These are phyloP conservation scores for Rhodotorula sp. DNA, from an alignment of 1,284 basidiomycete genomes.

Conservation along the genomic window DNA sequence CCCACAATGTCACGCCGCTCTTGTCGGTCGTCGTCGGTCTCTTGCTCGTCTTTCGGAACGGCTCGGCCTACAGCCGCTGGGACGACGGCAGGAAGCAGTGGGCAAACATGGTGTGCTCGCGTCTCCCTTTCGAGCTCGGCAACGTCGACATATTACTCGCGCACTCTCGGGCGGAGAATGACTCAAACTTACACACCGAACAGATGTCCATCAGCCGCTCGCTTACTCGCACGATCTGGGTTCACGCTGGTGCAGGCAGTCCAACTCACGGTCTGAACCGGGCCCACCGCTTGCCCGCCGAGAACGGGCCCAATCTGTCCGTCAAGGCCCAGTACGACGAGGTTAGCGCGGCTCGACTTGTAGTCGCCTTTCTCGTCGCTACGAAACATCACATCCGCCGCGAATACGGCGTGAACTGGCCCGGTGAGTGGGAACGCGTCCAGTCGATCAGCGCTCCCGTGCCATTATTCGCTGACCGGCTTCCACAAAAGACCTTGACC, in stretches of 20 bases:
- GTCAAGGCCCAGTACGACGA: constrained; percentile 39
- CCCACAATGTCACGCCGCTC: constrained; percentile 41
- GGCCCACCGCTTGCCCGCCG: not conserved
- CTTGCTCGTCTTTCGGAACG: constrained; percentile 43
- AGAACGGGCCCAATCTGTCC: constrained; percentile 9
- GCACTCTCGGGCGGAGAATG: too few relatives aligned
- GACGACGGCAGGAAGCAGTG: constrained; percentile 44
- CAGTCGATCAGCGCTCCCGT: not conserved
- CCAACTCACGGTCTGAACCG: constrained; percentile 13
- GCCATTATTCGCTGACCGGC: not conserved
- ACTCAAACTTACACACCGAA: not conserved
- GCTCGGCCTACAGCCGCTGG: constrained; percentile 42
- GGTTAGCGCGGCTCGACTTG: constrained; percentile 39
- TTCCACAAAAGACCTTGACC: constrained; percentile 14
- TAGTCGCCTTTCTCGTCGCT: constrained; percentile 43
- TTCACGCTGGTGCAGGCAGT: constrained; percentile 39
- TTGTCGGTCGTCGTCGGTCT: constrained; percentile 46
- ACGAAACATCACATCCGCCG: constrained; percentile 45
- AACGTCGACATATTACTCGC: rapidly evolving
- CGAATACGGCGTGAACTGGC: constrained; percentile 46
- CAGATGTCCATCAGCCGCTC: constrained; percentile 39
- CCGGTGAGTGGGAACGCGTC: constrained; percentile 25
- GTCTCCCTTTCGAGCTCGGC: not conserved
- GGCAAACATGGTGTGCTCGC: constrained; percentile 37
- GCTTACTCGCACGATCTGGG: constrained; percentile 42